A percentile compares a stretch with the other conserved stretches of the same genome.
Conservation (phyloP, 2,329 filamentous ascomycete genomes). For the Aspergillus transmontanensis region DNA sequence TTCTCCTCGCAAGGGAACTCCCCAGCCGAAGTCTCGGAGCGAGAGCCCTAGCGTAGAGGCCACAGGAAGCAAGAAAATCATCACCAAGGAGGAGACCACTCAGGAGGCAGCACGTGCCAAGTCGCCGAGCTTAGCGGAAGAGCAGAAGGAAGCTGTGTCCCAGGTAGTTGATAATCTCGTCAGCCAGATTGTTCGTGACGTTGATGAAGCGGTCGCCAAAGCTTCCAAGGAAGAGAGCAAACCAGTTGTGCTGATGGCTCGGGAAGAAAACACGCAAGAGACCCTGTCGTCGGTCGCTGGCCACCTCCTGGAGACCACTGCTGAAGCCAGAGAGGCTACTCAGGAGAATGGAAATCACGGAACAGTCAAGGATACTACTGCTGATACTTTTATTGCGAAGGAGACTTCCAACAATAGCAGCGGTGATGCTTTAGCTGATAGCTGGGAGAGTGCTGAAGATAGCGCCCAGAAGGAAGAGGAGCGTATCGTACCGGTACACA, state of each 20-base stretch:
- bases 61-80: conserved; percentile 25
- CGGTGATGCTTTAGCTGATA: conserved; percentile 69
- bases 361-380: conserved; percentile 55
- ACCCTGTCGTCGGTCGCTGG: conserved; percentile 35
- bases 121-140: conserved; percentile 31
- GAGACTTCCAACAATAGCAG: conserved; percentile 57
- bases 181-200: conserved; percentile 59
- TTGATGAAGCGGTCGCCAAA: conserved; percentile 66
- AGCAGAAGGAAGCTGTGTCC: conserved; percentile 67
- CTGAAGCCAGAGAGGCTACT: conserved; percentile 50
- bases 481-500: conserved; percentile 76
- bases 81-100: conserved; percentile 23
- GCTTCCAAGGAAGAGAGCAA: conserved; percentile 56
- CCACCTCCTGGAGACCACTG: conserved; percentile 43
- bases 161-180: conserved; percentile 70
- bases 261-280: conserved; percentile 40
- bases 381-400: conserved; percentile 49
- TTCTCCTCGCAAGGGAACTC: conserved; percentile 62
- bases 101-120: conserved; percentile 18
- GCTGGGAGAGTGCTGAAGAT: conserved; percentile 85
- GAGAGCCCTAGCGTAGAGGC: conserved; percentile 42
- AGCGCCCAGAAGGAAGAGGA: conserved; percentile 66
- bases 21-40: conserved; percentile 49
- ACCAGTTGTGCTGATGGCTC: conserved; percentile 28
- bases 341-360: conserved; percentile 56